Conservation (phyloP, 2,329 filamentous ascomycete genomes). For the Aspergillus novofumigatus region DNA sequence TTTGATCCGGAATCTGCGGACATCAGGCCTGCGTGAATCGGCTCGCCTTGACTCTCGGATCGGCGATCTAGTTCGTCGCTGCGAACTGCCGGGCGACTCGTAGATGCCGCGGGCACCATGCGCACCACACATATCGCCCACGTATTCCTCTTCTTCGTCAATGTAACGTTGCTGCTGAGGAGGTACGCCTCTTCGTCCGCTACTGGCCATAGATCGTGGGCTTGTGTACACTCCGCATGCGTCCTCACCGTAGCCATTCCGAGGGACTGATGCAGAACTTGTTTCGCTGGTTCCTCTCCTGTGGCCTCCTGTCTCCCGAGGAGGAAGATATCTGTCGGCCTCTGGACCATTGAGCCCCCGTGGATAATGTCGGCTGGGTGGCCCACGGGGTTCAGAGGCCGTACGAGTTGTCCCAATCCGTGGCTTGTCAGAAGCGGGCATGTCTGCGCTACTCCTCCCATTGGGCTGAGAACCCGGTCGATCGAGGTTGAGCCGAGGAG, state of each 20-base stretch:
- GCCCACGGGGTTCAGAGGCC: constrained; percentile 49
- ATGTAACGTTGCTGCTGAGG: constrained; percentile 59
- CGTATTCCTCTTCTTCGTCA: constrained; percentile 75
- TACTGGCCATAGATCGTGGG: constrained; percentile 41
- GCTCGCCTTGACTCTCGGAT: constrained; percentile 23
- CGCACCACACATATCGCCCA: constrained; percentile 65
- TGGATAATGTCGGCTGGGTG: constrained; percentile 31
- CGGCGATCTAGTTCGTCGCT: constrained; percentile 27
- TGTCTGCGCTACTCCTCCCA: constrained; percentile 30
- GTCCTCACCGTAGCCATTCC: constrained; percentile 40
- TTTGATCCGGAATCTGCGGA: constrained; percentile 82
- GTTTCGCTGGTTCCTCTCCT: constrained; percentile 31
- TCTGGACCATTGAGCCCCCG: constrained; percentile 24
- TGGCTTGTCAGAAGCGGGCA: constrained; percentile 31
- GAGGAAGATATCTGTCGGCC: constrained; percentile 23
- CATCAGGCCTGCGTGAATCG: constrained; percentile 51
- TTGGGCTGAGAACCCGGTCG: constrained; percentile 25
- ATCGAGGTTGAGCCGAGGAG: constrained; percentile 43
- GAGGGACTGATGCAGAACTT: constrained; percentile 20
- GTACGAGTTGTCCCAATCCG: constrained; percentile 47
- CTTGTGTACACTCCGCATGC: constrained; percentile 66
- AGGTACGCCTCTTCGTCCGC: constrained; percentile 31
- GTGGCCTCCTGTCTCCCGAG: constrained; percentile 29
- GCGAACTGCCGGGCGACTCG: constrained; percentile 62
- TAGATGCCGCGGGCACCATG: constrained; percentile 68